A percentile compares a stretch with the other conserved stretches of the same genome.
phyloP scores from a whole-genome alignment of 225 moss, liverwort and hornwort species.

The Sphagnum contortum region DNA sequence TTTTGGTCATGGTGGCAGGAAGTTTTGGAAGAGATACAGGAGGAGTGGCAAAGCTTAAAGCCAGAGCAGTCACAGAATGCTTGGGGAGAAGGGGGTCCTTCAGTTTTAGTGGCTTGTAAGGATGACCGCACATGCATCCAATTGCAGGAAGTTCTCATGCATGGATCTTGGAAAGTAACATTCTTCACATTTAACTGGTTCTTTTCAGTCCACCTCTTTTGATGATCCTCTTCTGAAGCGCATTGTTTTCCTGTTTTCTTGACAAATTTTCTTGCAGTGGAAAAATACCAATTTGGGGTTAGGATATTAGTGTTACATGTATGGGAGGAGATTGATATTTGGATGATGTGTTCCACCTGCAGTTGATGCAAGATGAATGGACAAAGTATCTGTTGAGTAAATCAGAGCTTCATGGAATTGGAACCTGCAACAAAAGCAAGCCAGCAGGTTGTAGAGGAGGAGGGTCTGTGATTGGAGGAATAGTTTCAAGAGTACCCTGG shows the following conservation, averaged over 20 bases:
- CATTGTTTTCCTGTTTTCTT: no score
- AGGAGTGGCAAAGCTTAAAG: slow-evolving; percentile 43
- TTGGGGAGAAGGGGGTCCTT: slow-evolving; percentile 55
- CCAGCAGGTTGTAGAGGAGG: slow-evolving; percentile 29
- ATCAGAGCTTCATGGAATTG: slow-evolving; percentile 86
- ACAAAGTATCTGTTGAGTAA: slow-evolving; percentile 75
- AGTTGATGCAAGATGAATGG: slow-evolving; percentile 97
- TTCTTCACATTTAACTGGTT: no score
- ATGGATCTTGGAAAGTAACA: slow-evolving; percentile 70
- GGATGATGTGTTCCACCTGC: slow-evolving; percentile 4
- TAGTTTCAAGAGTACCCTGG: slow-evolving; percentile 17
- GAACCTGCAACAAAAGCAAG: slow-evolving; percentile 62
- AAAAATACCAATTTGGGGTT: no score
- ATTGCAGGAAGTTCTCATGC: slow-evolving; percentile 63
- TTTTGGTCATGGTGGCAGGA: slow-evolving; percentile 30
- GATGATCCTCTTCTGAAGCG: no score
- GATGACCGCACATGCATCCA: slow-evolving; percentile 96
- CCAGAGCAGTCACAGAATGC: slow-evolving; percentile 35
- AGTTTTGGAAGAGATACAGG: slow-evolving; percentile 88
- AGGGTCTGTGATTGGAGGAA: slow-evolving; percentile 44
- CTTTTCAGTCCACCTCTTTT: no score
- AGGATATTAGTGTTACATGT: no score
- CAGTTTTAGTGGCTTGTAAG: slow-evolving; percentile 85
- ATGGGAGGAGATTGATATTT: no score
- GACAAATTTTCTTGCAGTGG: no score